Evolutionary conservation across 805 yeast species (phyloP).

Genomic region (Torulaspora franciscae): DNA sequence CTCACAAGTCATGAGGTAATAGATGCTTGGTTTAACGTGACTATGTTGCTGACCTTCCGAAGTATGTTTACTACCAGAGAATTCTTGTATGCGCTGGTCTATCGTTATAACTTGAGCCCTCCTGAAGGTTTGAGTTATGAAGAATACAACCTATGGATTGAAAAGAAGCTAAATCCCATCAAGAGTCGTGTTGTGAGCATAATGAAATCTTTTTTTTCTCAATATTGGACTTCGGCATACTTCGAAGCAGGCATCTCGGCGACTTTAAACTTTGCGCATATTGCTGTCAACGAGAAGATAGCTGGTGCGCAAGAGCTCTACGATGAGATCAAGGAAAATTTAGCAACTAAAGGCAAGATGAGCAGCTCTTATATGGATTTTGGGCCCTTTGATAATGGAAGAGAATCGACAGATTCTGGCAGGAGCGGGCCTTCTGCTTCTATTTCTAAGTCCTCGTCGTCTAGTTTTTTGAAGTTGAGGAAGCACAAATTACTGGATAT

Average conservation of each 20-base stretch:
- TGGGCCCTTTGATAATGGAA: background rate
- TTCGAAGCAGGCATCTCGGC: conserved; percentile 42
- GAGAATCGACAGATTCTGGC: background rate
- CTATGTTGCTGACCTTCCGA: conserved; percentile 69
- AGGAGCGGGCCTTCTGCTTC: conserved; percentile 1
- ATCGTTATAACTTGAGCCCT: conserved; percentile 65
- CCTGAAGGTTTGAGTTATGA: conserved; percentile 85
- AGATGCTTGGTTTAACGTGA: conserved; percentile 59
- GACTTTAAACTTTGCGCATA: conserved; percentile 40
- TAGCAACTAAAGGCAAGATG: conserved; percentile 17
- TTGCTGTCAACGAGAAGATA: conserved; percentile 39
- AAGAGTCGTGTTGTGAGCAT: conserved; percentile 60
- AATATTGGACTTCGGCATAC: conserved; percentile 65
- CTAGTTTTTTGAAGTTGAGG: conserved; percentile 29
- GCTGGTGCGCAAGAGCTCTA: conserved; percentile 42
- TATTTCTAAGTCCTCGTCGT: conserved; percentile 7
- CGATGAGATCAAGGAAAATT: conserved; percentile 37
- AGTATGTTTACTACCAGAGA: conserved; percentile 67
- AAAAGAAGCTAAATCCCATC: conserved; percentile 62
- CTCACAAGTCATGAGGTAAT: conserved; percentile 66
- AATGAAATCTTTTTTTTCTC: conserved; percentile 60
- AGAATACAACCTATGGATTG: conserved; percentile 73
- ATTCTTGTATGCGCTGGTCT: conserved; percentile 53
- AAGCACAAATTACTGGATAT: conserved; percentile 56
- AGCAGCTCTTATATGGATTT: conserved; percentile 10